A percentile compares a stretch with the other conserved stretches of the same genome.
phyloP scores from a whole-genome alignment of 2,329 filamentous ascomycete species.

The Colletotrichum kahawae region DNA sequence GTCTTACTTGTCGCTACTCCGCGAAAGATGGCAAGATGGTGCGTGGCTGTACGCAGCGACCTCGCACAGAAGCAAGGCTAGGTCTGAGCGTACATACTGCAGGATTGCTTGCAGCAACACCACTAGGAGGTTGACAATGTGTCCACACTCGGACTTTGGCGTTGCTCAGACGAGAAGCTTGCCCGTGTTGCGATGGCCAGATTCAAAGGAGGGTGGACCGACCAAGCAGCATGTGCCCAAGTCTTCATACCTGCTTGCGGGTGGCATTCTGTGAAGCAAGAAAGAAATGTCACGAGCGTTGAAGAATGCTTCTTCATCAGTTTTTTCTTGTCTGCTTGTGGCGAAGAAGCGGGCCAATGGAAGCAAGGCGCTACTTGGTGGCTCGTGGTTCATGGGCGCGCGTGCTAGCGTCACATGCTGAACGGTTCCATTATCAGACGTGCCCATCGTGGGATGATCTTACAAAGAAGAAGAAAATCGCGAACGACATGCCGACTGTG shows the following conservation, averaged over 20 bases:
- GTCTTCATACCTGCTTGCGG: background rate
- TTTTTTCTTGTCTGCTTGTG: background rate
- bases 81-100: slow-evolving; percentile 24
- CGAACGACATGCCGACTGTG: background rate
- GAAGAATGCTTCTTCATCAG: background rate
- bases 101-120: slow-evolving; percentile 20
- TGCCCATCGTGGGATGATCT: background rate
- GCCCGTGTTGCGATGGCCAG: background rate
- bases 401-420: slow-evolving; percentile 6
- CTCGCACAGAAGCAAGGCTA: slow-evolving; percentile 12
- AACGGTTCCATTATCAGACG: background rate
- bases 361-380: background rate
- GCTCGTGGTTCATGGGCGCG: background rate
- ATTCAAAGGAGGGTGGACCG: background rate
- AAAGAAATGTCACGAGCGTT: background rate
- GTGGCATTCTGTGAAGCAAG: background rate
- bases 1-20: background rate
- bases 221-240: background rate
- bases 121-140: background rate
- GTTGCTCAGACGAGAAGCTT: background rate
- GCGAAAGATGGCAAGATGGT: background rate
- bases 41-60: slow-evolving; percentile 2
- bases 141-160: background rate
- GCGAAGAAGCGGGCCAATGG: background rate
- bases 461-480: background rate